phyloP scores from a whole-genome alignment of 805 yeast genomes.

The Pichia nakasei region DNA sequence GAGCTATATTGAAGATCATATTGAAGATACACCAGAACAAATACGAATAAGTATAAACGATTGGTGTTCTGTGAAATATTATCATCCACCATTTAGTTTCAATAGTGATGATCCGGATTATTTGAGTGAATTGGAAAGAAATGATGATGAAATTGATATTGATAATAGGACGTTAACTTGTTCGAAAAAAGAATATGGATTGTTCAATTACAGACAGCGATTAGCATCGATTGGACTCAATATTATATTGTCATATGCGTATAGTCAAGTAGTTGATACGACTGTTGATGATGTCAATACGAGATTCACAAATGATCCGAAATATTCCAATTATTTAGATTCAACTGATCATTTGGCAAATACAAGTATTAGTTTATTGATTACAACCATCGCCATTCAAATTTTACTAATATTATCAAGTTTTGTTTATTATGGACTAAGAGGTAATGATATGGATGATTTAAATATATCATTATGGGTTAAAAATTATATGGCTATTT shows the following conservation, averaged over 20 bases:
- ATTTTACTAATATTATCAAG: conserved; percentile 24
- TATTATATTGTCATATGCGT: conserved; percentile 42
- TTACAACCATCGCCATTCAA: conserved; percentile 22
- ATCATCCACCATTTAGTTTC: conserved; percentile 8
- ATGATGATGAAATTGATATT: background rate
- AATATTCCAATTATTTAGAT: conserved; percentile 22
- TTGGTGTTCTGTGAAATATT: conserved; percentile 39
- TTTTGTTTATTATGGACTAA: conserved; percentile 29
- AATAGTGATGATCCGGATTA: conserved; percentile 1
- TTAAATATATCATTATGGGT: conserved; percentile 24
- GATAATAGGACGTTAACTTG: conserved; percentile 13
- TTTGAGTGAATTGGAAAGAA: background rate
- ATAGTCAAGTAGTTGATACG: conserved; percentile 19
- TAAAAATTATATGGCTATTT: conserved; percentile 29
- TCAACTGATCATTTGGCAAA: conserved; percentile 6
- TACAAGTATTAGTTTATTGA: background rate
- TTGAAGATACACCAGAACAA: conserved; percentile 40
- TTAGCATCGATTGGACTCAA: conserved; percentile 33
- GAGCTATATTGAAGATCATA: conserved; percentile 37
- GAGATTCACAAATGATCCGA: background rate
- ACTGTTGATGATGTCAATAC: background rate
- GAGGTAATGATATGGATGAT: conserved; percentile 30
- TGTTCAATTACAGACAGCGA: conserved; percentile 38
- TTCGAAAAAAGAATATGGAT: conserved; percentile 14
- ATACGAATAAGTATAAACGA: conserved; percentile 32